Evolutionary conservation across 192 early-diverging fungal species (phyloP).

Genomic region (Endogone sp.): DNA sequence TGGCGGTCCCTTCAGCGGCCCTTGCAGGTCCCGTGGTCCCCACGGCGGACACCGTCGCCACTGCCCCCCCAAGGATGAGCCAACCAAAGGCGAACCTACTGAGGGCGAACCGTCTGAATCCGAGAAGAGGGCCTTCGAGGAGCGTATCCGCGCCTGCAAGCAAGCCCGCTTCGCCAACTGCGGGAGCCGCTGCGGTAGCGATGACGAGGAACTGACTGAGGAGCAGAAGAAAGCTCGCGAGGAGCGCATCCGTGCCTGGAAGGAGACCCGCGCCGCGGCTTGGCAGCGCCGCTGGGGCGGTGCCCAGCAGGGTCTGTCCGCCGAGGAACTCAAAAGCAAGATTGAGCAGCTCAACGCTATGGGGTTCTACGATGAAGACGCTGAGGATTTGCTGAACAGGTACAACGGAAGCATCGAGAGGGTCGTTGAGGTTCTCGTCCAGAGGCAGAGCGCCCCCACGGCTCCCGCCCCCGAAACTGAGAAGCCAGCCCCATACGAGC

Average conservation of each 20-base stretch:
- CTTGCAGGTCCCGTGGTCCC: background rate
- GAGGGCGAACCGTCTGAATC: background rate
- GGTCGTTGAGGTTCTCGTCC: conserved; percentile 19
- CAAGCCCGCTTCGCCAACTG: background rate
- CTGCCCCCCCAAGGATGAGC: too few relatives aligned
- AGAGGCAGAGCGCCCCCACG: background rate
- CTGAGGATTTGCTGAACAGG: conserved; percentile 12
- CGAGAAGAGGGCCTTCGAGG: background rate
- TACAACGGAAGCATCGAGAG: conserved; percentile 21
- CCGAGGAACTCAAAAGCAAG: background rate
- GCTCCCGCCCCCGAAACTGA: background rate
- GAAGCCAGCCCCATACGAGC: background rate
- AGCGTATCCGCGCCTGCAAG: background rate
- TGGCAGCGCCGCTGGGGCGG: background rate
- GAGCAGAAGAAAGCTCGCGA: background rate
- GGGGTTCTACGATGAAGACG: conserved; percentile 22
- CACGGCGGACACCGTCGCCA: too few relatives aligned
- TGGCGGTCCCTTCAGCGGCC: background rate
- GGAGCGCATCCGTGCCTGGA: background rate
- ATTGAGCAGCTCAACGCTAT: conserved; percentile 6
- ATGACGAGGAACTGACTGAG: background rate
- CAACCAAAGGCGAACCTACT: background rate
- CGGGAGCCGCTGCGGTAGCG: background rate
- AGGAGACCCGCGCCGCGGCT: background rate
- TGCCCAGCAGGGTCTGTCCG: background rate